A percentile compares a stretch with the other conserved stretches of the same genome.
These are phyloP conservation scores for Mycena alexandri DNA, from an alignment of 768 basidiomycete species.

Conservation along the genomic window DNA sequence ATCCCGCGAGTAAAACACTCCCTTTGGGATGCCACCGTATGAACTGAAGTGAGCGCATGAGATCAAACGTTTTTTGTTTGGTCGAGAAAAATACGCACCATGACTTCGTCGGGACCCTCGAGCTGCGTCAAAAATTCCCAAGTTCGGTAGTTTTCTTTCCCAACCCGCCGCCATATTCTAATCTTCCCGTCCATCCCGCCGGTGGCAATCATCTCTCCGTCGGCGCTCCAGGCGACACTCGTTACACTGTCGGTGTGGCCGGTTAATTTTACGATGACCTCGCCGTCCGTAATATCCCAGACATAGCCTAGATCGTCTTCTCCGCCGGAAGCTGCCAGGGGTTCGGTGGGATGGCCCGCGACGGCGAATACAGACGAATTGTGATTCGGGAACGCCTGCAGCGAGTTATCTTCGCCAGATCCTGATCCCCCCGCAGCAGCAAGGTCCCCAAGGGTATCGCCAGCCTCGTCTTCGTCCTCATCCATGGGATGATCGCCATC, in stretches of 20 bases:
- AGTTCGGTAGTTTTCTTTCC: slow-evolving; percentile 74
- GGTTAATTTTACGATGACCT: slow-evolving; percentile 84
- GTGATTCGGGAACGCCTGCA: slow-evolving; percentile 80
- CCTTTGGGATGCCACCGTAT: slow-evolving; percentile 98
- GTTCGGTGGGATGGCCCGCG: slow-evolving; percentile 84
- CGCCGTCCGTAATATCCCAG: slow-evolving; percentile 89
- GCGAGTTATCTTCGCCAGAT: slow-evolving; percentile 68
- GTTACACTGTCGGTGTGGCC: slow-evolving; percentile 96
- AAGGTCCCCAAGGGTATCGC: slow-evolving; percentile 57
- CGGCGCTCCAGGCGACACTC: slow-evolving; percentile 80
- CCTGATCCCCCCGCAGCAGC: slow-evolving; percentile 53
- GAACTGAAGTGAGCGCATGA: slow-evolving; percentile 68
- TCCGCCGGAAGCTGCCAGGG: slow-evolving; percentile 91
- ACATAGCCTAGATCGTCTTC: slow-evolving; percentile 96
- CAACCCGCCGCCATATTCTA: slow-evolving; percentile 90
- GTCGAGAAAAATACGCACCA: slow-evolving; percentile 64
- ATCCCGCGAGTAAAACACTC: slow-evolving; percentile 87
- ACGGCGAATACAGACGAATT: slow-evolving; percentile 85
- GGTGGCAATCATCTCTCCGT: slow-evolving; percentile 94
- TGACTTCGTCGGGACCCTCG: slow-evolving; percentile 95
- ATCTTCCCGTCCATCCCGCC: slow-evolving; percentile 99
- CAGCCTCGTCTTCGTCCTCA: slow-evolving; percentile 66
- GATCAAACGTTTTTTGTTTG: slow-evolving; percentile 13
- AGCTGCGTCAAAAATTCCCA: slow-evolving; percentile 98
- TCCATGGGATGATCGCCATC: slow-evolving; percentile 82